Evolutionary conservation across 1,284 basidiomycete genomes (phyloP).

Genomic region (Ceratobasidium sp.): DNA sequence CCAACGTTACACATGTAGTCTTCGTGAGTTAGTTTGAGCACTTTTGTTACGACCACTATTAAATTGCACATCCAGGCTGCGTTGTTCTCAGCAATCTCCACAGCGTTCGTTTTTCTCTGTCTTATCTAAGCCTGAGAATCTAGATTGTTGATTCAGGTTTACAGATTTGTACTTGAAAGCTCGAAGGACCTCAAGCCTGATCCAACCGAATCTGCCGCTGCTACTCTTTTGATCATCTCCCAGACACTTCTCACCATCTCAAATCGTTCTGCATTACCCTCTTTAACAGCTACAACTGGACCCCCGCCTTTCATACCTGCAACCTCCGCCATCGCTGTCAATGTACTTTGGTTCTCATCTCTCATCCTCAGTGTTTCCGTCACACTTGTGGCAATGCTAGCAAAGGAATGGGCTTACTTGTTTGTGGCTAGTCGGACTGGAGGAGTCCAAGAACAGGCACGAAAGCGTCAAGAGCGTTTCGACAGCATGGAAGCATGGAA

Average conservation of each 20-base stretch:
- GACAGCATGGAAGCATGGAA: background rate
- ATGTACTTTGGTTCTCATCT: slow-evolving; percentile 2
- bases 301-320: background rate
- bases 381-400: background rate
- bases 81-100: slow-evolving; percentile 30
- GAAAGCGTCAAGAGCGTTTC: background rate
- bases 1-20: background rate
- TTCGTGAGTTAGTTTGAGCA: slow-evolving; percentile 3
- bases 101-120: background rate
- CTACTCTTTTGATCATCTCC: background rate
- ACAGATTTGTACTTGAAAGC: slow-evolving; percentile 7
- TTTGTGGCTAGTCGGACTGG: slow-evolving; percentile 15
- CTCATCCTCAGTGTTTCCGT: slow-evolving; percentile 18
- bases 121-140: background rate
- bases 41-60: background rate
- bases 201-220: background rate
- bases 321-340: background rate
- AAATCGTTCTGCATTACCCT: background rate
- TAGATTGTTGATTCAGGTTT: background rate
- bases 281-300: background rate
- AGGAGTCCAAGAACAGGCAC: background rate
- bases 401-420: background rate
- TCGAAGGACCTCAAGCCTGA: slow-evolving; percentile 13
- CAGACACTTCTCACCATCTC: slow-evolving; percentile 2
- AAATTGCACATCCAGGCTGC: slow-evolving; percentile 1